A percentile compares a stretch with the other conserved stretches of the same genome.
phyloP scores from a whole-genome alignment of 768 basidiomycete genomes.

The Asterophora lycoperdoides region DNA sequence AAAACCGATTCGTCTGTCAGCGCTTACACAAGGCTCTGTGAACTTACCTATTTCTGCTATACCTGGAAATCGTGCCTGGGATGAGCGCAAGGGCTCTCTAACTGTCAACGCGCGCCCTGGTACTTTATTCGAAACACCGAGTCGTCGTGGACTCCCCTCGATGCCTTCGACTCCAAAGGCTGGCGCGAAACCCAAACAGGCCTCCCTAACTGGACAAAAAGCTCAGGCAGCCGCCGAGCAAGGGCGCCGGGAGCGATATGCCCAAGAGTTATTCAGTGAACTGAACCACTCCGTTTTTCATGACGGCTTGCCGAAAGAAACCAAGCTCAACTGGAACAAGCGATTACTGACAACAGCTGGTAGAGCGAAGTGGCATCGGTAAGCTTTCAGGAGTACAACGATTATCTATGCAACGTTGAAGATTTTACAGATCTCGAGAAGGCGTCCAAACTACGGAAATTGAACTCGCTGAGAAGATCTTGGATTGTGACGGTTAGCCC shows the following conservation, averaged over 20 bases:
- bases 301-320: slow-evolving; percentile 46
- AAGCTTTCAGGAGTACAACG: slow-evolving; percentile 6
- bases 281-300: slow-evolving; percentile 58
- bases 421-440: slow-evolving; percentile 42
- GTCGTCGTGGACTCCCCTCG: background rate
- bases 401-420: background rate
- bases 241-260: slow-evolving; percentile 45
- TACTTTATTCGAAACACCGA: background rate
- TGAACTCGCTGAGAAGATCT: slow-evolving; percentile 77
- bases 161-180: background rate
- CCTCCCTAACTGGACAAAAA: slow-evolving; percentile 34
- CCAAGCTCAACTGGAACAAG: slow-evolving; percentile 63
- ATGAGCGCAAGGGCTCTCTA: background rate
- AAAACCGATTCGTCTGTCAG: slow-evolving; percentile 35
- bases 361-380: slow-evolving; percentile 63
- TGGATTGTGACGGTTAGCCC: slow-evolving; percentile 65
- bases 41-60: slow-evolving; percentile 2
- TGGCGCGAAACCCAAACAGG: slow-evolving; percentile 2
- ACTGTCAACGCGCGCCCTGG: background rate
- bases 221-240: slow-evolving; percentile 39
- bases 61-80: slow-evolving; percentile 7
- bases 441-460: slow-evolving; percentile 62
- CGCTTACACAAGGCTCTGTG: slow-evolving; percentile 8
- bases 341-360: slow-evolving; percentile 66
- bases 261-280: slow-evolving; percentile 53